phyloP scores from a whole-genome alignment of 768 basidiomycete species.

The Rhodotorula diobovata region DNA sequence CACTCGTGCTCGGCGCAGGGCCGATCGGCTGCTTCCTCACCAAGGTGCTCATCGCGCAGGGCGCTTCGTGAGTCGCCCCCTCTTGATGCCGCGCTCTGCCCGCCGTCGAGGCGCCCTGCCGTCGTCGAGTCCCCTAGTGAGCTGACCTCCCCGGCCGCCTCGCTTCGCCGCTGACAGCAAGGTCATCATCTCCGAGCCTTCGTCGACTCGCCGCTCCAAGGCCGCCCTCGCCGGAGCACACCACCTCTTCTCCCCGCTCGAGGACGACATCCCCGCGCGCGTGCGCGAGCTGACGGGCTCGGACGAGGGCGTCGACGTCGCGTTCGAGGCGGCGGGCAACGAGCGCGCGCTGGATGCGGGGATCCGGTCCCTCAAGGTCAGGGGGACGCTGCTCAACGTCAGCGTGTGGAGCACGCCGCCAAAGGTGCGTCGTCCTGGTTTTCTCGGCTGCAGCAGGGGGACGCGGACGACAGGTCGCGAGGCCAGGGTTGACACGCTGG shows the following conservation, averaged over 20 bases:
- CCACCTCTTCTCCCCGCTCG: constrained; percentile 48
- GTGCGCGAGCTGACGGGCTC: constrained; percentile 44
- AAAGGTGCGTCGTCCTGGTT: neutral
- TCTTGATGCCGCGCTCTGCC: too few relatives aligned
- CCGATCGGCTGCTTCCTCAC: constrained; percentile 51
- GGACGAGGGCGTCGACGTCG: constrained; percentile 51
- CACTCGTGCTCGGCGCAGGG: constrained; percentile 49
- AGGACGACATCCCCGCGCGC: constrained; percentile 43
- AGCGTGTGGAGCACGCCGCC: constrained; percentile 49
- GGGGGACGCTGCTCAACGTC: constrained; percentile 52
- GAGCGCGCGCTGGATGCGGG: constrained; percentile 50
- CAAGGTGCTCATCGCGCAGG: constrained; percentile 49
- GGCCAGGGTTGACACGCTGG: too few relatives aligned
- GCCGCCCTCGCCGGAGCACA: constrained; percentile 51
- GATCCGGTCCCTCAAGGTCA: constrained; percentile 48
- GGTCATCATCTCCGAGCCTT: constrained; percentile 52
- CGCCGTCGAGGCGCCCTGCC: too few relatives aligned
- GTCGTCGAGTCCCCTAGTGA: constrained; percentile 43
- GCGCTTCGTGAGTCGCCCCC: constrained; percentile 34
- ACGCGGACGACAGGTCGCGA: too few relatives aligned
- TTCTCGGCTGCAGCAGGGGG: too few relatives aligned
- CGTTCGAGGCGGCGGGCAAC: constrained; percentile 54
- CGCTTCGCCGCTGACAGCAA: constrained; percentile 10
- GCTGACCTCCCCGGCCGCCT: too few relatives aligned
- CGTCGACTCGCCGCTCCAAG: constrained; percentile 48